A percentile compares a stretch with the other conserved stretches of the same genome.
Conservation (phyloP, 164 flowering plant species). For the Dillenia turbinata region DNA sequence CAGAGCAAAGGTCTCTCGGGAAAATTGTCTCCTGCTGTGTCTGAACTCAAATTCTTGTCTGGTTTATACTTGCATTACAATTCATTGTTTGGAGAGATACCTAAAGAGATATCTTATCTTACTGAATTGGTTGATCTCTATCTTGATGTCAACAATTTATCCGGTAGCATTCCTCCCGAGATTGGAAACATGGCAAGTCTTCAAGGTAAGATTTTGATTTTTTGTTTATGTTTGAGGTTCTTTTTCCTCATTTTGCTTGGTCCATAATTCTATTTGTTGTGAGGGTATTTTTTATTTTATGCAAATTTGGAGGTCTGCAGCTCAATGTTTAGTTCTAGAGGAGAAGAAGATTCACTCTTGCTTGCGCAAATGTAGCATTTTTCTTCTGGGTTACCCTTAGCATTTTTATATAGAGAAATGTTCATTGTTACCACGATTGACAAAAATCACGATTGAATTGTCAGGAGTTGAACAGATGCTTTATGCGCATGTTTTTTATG, state of each 20-base stretch:
- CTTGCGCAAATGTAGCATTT: too few relatives aligned
- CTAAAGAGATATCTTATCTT: constrained; percentile 35
- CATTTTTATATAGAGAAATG: too few relatives aligned
- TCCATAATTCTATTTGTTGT: too few relatives aligned
- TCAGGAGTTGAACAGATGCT: too few relatives aligned
- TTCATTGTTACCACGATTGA: too few relatives aligned
- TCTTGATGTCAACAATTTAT: constrained; percentile 44
- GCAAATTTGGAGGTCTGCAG: too few relatives aligned
- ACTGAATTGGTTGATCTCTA: constrained; percentile 40
- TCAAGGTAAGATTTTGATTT: constrained; percentile 32
- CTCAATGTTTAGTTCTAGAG: too few relatives aligned
- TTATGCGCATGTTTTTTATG: too few relatives aligned
- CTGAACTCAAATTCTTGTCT: constrained; percentile 37
- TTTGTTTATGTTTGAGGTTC: neutral
- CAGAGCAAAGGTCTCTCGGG: constrained; percentile 52
- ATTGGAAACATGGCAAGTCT: constrained; percentile 35
- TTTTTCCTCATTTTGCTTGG: neutral
- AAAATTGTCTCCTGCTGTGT: constrained; percentile 38
- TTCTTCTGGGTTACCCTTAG: too few relatives aligned
- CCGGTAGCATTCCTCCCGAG: constrained; percentile 43
- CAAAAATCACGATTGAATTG: too few relatives aligned
- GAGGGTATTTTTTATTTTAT: too few relatives aligned
- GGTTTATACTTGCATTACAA: constrained; percentile 56
- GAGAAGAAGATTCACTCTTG: too few relatives aligned
- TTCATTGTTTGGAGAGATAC: constrained; percentile 46